Base-by-base conservation (phyloP, 1,139 yeast genomes). In the Geotrichum macrosporum region DNA sequence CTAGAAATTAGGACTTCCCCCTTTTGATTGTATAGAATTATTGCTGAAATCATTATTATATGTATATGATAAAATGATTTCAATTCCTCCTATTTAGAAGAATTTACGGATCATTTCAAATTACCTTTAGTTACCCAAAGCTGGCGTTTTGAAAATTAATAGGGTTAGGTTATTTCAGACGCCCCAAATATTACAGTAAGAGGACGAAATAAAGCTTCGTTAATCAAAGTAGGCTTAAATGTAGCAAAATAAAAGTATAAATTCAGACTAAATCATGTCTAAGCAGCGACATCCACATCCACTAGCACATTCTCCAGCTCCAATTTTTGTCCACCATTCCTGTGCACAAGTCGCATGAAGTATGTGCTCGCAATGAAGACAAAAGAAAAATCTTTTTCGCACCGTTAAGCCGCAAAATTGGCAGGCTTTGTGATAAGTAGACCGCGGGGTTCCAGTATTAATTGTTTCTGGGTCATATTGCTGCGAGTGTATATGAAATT, bases 231-330 rank as follows among this genome's bases (percentile, higher is more conserved):
- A n/a, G n/a, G n/a, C n/a, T n/a, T 10, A 12, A 9, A 16, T 15
- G 16, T 5, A 18, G 12, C 12, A 34, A n/a, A 22, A 9, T 12
- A 12, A 22, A n/a, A 33, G 16, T 10, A 10, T 4, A 10, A 4
- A 24, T 2, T n/a, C n/a, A 33, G 8, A 22, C 13, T 21, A 41
- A 4, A 41, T 29, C 45, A 35, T 20, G 16, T 32, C 66, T 43
- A 80, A 63, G 64, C 96, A 87, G 8, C 64, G 57, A 60, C 97
- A 89, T 0, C 96, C 96, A 67, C 97, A 89, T 0, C 96, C 97
- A 50, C 87, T 77, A 0, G 95, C 83, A 64, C 97, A 89, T 57
- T 82, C 87, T 36, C 58, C 58, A n/a, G 66, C 68, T 3, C 71
- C 72, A 0, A 64, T 68, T 13, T 66, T 67, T 5, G 41, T 45